These are phyloP conservation scores for Podaxis sp. DNA, from an alignment of 768 basidiomycete genomes.

Conservation along the genomic window DNA sequence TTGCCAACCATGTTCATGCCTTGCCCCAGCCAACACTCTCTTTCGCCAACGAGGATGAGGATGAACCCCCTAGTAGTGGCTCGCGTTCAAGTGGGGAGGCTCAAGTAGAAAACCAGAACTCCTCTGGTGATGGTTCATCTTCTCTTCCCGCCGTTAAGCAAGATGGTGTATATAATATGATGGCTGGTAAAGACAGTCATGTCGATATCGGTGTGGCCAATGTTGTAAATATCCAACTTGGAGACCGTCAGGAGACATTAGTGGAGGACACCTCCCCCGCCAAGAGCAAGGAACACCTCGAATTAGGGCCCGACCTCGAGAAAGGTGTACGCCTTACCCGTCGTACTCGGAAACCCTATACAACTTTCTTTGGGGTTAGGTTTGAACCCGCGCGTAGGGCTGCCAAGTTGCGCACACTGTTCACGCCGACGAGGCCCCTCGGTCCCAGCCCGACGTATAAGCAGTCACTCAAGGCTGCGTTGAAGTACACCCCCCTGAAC, in stretches of 20 bases:
- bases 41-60: slow-evolving; percentile 35
- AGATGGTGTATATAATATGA: slow-evolving; percentile 8
- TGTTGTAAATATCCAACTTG: not conserved
- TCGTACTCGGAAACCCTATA: slow-evolving; percentile 5
- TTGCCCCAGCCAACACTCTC: slow-evolving; percentile 29
- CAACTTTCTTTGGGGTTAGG: not conserved
- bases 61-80: slow-evolving; percentile 41
- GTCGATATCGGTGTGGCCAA: slow-evolving; percentile 12
- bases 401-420: slow-evolving; percentile 24
- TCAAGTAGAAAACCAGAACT: slow-evolving; percentile 23
- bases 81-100: slow-evolving; percentile 22
- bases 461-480: slow-evolving; percentile 25
- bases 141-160: slow-evolving; percentile 4
- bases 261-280: not conserved
- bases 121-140: not conserved
- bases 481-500: slow-evolving; percentile 35
- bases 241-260: slow-evolving; percentile 17
- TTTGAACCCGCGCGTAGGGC: not conserved
- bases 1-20: slow-evolving; percentile 14
- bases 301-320: slow-evolving; percentile 1
- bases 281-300: not conserved
- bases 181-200: slow-evolving; percentile 7
- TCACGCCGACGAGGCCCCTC: slow-evolving; percentile 25
- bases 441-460: slow-evolving; percentile 33
- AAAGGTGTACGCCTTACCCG: not conserved